phyloP scores from a whole-genome alignment of 1,284 basidiomycete species.

The Tilletia setariae region DNA sequence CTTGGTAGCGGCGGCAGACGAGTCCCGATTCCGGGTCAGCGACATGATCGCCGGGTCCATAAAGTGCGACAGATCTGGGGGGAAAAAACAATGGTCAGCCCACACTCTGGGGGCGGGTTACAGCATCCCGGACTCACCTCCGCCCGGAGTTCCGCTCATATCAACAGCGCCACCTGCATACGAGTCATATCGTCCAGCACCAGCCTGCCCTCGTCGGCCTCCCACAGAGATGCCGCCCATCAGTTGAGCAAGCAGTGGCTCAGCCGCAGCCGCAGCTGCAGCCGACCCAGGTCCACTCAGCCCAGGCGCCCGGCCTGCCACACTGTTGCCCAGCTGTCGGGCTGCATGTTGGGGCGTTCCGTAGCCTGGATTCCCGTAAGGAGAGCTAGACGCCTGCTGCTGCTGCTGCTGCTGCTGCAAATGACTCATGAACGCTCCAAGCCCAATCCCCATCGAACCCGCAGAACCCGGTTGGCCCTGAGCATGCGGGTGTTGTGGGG shows the following conservation, averaged over 20 bases:
- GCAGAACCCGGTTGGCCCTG: too few relatives aligned
- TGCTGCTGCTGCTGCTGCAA: not conserved
- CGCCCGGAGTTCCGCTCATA: conserved; percentile 14
- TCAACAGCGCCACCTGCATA: conserved; percentile 20
- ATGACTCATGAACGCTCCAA: not conserved
- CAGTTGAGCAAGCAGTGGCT: conserved; percentile 48
- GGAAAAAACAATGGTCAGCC: not conserved
- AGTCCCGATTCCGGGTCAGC: conserved; percentile 35
- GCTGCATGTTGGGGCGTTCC: conserved; percentile 7
- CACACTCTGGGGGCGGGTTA: not conserved
- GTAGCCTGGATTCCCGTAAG: conserved; percentile 5
- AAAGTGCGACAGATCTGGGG: conserved; percentile 30
- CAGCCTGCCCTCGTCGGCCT: not conserved
- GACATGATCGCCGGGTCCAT: conserved; percentile 46
- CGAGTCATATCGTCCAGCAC: conserved; percentile 13
- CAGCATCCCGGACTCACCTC: not conserved
- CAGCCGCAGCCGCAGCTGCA: conserved; percentile 28
- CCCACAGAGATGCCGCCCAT: conserved; percentile 29
- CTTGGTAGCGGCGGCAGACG: conserved; percentile 17
- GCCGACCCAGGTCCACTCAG: conserved; percentile 12
- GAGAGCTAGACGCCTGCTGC: not conserved
- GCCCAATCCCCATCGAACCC: not conserved
- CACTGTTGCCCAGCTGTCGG: conserved; percentile 14
- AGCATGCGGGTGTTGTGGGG: too few relatives aligned
- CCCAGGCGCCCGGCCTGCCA: conserved; percentile 21